phyloP scores from a whole-genome alignment of 2,329 filamentous ascomycete species.

The Didymella segeticola region DNA sequence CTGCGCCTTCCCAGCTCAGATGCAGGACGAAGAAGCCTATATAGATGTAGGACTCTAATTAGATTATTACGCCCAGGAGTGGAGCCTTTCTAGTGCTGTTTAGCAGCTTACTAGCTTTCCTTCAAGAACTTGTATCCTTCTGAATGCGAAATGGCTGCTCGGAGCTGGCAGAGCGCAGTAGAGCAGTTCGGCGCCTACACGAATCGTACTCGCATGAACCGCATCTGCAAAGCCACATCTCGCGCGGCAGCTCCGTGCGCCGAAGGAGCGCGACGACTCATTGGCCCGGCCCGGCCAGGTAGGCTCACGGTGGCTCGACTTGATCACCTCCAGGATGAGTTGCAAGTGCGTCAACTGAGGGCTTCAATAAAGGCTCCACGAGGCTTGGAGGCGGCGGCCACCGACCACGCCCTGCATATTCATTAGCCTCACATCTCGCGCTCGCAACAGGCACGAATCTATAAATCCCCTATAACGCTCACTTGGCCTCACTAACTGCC shows the following conservation, averaged over 20 bases:
- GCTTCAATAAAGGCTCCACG: constrained; percentile 37
- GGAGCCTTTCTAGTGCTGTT: too few species aligned
- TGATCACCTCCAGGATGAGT: constrained; percentile 43
- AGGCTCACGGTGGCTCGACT: constrained; percentile 36
- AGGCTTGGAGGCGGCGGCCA: constrained; percentile 35
- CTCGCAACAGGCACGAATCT: constrained; percentile 17
- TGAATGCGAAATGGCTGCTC: too few species aligned
- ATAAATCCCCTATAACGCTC: constrained; percentile 37
- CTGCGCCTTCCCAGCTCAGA: too few species aligned
- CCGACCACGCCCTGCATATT: constrained; percentile 34
- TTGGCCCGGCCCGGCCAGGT: constrained; percentile 35
- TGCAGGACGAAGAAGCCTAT: too few species aligned
- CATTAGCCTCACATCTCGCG: constrained; percentile 11
- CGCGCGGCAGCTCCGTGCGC: constrained; percentile 19
- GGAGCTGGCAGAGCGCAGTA: too few species aligned
- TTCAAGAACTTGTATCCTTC: too few species aligned
- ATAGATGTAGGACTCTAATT: too few species aligned
- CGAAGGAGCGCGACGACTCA: constrained; percentile 15
- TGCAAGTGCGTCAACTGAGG: constrained; percentile 34
- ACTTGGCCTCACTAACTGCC: constrained; percentile 22
- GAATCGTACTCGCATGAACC: constrained; percentile 14
- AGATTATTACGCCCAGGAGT: too few species aligned
- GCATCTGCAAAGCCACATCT: constrained; percentile 23
- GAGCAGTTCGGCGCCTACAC: constrained; percentile 16
- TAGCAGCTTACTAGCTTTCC: too few species aligned